Evolutionary conservation across 169 alveolate species (phyloP).

Genomic region (Babesia caballi): DNA sequence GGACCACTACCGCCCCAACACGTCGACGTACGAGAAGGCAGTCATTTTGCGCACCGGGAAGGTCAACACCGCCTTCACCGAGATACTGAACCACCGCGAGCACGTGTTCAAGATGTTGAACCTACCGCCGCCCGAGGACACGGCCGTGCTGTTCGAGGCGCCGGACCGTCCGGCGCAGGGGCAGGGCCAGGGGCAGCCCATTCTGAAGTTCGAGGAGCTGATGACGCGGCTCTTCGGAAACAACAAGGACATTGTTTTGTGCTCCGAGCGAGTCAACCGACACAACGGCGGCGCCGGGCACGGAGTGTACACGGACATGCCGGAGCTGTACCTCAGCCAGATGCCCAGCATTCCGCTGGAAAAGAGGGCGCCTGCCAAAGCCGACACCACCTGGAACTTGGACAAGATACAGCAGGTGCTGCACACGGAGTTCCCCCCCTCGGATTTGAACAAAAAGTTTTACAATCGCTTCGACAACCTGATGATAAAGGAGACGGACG

Average conservation of each 20-base stretch:
- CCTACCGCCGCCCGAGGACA: not conserved
- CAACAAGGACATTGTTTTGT: not conserved
- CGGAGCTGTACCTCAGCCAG: too few species aligned
- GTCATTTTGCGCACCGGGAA: not conserved
- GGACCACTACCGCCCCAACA: not conserved
- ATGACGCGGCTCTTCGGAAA: not conserved
- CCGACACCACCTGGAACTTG: slow-evolving; percentile 8
- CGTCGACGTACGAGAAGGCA: not conserved
- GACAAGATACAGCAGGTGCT: not conserved
- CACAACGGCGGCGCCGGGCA: too few species aligned
- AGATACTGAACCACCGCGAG: not conserved
- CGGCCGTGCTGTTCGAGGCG: not conserved
- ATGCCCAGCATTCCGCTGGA: too few species aligned
- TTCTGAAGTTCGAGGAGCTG: not conserved
- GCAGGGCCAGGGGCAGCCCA: too few species aligned
- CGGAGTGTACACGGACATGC: too few species aligned
- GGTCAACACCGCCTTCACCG: slow-evolving; percentile 1
- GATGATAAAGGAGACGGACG: slow-evolving; percentile 44
- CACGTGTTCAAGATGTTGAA: not conserved
- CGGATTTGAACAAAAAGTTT: slow-evolving; percentile 17
- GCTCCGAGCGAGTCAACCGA: not conserved
- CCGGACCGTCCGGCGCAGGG: not conserved
- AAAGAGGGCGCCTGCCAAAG: not conserved
- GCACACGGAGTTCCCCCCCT: not conserved
- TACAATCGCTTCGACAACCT: not conserved